These are phyloP conservation scores for Leucogyrophana mollusca DNA, from an alignment of 768 basidiomycete species.

Conservation along the genomic window DNA sequence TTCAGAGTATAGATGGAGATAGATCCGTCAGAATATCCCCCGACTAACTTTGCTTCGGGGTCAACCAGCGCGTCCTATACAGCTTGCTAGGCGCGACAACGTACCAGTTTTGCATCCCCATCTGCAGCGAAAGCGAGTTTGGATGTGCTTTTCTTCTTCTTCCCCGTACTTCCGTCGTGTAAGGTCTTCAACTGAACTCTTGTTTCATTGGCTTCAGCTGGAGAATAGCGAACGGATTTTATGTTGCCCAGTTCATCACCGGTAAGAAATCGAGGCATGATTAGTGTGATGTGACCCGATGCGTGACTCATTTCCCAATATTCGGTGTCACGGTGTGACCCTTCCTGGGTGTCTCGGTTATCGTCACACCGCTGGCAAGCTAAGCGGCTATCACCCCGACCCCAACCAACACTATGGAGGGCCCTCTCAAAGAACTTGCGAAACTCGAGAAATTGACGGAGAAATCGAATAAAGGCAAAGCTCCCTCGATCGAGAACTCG, in stretches of 20 bases:
- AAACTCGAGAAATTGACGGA: slow-evolving; percentile 69
- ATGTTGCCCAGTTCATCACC: slow-evolving; percentile 82
- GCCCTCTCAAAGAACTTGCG: slow-evolving; percentile 71
- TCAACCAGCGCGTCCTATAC: slow-evolving; percentile 17
- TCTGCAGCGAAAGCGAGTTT: slow-evolving; percentile 32
- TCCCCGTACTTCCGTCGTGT: slow-evolving; percentile 30
- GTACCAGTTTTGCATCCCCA: slow-evolving; percentile 37
- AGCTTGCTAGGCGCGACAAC: slow-evolving; percentile 9
- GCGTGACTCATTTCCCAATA: no score
- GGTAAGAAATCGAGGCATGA: slow-evolving; percentile 67
- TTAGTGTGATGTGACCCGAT: slow-evolving; percentile 5
- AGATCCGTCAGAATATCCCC: slow-evolving; percentile 63
- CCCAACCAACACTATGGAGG: slow-evolving; percentile 67
- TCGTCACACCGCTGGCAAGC: background rate
- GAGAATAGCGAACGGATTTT: slow-evolving; percentile 53
- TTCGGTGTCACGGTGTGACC: background rate
- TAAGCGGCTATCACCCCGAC: background rate
- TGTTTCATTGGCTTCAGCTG: slow-evolving; percentile 27
- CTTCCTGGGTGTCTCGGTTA: no score
- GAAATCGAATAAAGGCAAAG: slow-evolving; percentile 47
- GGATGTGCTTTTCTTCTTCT: slow-evolving; percentile 36
- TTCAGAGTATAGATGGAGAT: slow-evolving; percentile 42
- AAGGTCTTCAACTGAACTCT: slow-evolving; percentile 35
- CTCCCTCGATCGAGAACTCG: slow-evolving; percentile 53
- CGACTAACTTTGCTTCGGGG: slow-evolving; percentile 59